Evolutionary conservation across 192 early-diverging fungal species (phyloP).

Genomic region (Rhizoclosmatium sp.): DNA sequence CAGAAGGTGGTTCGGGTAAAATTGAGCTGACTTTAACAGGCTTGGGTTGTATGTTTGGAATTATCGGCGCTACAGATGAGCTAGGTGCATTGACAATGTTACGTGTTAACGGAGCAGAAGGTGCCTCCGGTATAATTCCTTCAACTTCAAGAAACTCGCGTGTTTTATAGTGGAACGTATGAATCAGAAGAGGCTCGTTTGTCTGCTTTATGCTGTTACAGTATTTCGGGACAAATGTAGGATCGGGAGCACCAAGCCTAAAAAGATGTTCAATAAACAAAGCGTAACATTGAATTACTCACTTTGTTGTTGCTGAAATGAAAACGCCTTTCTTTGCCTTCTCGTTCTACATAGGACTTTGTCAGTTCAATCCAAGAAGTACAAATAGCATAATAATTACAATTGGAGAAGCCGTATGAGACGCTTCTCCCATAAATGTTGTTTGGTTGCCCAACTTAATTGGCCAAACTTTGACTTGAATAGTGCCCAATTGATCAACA

Average conservation of each 20-base stretch:
- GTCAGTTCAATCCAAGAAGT: background rate
- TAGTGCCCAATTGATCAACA: background rate
- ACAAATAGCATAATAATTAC: background rate
- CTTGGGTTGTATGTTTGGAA: no score
- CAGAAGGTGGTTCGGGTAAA: no score
- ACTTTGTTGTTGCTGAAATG: conserved; percentile 8
- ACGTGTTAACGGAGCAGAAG: background rate
- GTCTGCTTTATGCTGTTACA: background rate
- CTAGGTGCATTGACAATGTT: background rate
- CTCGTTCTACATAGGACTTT: conserved; percentile 8
- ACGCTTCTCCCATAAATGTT: no score
- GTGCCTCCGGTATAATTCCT: background rate
- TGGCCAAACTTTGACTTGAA: conserved; percentile 4
- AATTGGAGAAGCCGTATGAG: background rate
- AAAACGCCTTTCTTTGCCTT: conserved; percentile 16
- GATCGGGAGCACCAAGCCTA: background rate
- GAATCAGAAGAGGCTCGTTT: background rate
- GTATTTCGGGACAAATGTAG: background rate
- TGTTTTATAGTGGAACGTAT: conserved; percentile 20
- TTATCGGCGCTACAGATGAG: background rate
- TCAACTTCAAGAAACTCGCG: conserved; percentile 17
- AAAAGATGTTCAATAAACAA: background rate
- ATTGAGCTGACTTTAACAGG: no score
- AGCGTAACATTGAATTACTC: background rate
- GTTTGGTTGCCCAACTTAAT: background rate